Base-by-base conservation (phyloP, 352 stramenopile genomes). In the Pythium chondricola region DNA sequence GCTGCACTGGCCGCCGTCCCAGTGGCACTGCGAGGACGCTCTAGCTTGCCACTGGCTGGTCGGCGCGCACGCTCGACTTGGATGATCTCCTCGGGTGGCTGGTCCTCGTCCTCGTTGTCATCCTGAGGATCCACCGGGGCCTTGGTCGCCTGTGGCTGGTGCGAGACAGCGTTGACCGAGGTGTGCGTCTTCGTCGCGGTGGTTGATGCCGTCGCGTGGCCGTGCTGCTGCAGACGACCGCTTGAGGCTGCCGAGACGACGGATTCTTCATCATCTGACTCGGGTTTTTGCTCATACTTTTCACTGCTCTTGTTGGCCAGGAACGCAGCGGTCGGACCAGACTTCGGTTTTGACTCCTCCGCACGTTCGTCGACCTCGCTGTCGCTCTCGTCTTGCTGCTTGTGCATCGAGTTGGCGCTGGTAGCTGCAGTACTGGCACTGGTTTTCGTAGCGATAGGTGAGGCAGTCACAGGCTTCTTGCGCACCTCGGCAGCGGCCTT, bases 21-120 rank as follows among this genome's bases (percentile, higher is more conserved):
- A 2, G 56, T 64, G 14, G 66, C 65, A 58, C 66, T 87, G 37
- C 81, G 78, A 0, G 72, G 69, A 14, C 75, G 73, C 30, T 58
- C 58, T 14, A 78, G 60, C 13, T 69, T 69, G 26, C 53, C 48
- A 21, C 48, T 63, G 0, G 56, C 54, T 9, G 57, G 39, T 3
- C 69, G 63, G 14, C 51, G 58, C 22, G 59, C 50, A 18, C 58
- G 67, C 41, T 82, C 68, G 3, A 74, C 69, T 20, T 74, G 68
- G 33, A 66, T 75, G 20, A 73, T 51, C 22, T 68, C 51, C 18
- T 79, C 53, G 21, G 70, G 61, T 10, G 61, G 43, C 18, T 82
- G 68, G 9, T 67, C 56, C 9, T 69, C 48, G 10, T 51, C 48
- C 6, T 51, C 52, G 38, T 57, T 11, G 43, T 66, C 51, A n/a